A percentile compares a stretch with the other conserved stretches of the same genome.
These are phyloP conservation scores for Euphorbia celastroides DNA, from an alignment of 441 rosid species.

Conservation along the genomic window DNA sequence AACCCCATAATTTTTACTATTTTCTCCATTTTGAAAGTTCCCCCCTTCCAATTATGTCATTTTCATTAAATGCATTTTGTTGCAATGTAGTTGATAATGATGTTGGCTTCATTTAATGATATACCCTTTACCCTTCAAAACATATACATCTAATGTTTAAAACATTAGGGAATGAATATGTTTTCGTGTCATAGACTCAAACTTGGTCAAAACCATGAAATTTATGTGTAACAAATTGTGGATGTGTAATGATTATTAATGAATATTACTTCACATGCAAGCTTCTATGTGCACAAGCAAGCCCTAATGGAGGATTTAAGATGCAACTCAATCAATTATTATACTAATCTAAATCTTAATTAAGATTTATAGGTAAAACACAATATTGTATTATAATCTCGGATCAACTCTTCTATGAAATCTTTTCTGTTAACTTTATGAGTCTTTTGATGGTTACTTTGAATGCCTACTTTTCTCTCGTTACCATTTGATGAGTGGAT, in stretches of 20 bases:
- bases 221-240: too few relatives aligned
- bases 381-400: too few relatives aligned
- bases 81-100: conserved; percentile 26
- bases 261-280: neutral
- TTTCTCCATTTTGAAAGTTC: neutral
- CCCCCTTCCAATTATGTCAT: neutral
- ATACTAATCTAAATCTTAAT: too few relatives aligned
- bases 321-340: too few relatives aligned
- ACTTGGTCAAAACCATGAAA: neutral
- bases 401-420: too few relatives aligned
- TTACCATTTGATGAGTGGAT: too few relatives aligned
- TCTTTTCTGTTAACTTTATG: too few relatives aligned
- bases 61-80: conserved; percentile 28
- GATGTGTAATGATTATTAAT: neutral
- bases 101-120: conserved; percentile 21
- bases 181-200: neutral
- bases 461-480: too few relatives aligned
- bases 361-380: too few relatives aligned
- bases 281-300: neutral
- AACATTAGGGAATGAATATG: neutral
- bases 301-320: too few relatives aligned
- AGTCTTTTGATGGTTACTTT: too few relatives aligned
- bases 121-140: neutral
- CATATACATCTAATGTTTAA: neutral
- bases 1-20: neutral